Evolutionary conservation across 2,329 filamentous ascomycete species (phyloP).

Genomic region (Lachnellula suecica): DNA sequence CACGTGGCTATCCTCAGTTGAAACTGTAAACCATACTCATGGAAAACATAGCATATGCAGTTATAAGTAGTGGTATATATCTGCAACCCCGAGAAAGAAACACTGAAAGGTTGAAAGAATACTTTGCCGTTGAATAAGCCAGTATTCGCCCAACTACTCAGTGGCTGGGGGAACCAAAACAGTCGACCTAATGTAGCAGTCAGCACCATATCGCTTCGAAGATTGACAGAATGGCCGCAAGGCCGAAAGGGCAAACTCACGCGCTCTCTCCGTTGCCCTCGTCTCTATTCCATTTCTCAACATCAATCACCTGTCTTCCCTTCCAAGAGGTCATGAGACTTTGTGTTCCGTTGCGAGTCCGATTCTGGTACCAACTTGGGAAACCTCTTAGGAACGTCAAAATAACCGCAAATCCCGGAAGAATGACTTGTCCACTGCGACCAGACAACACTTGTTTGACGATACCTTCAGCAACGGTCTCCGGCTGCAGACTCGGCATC

Average conservation of each 20-base stretch:
- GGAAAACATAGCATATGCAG: no score
- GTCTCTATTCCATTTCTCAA: conserved; percentile 26
- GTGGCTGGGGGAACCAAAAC: conserved; percentile 21
- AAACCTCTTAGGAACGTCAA: conserved; percentile 48
- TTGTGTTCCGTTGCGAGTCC: conserved; percentile 42
- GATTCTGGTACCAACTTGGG: conserved; percentile 63
- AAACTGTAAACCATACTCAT: no score
- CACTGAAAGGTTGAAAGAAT: no score
- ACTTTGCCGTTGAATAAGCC: neutral
- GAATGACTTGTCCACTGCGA: conserved; percentile 53
- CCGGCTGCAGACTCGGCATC: conserved; percentile 54
- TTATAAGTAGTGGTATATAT: no score
- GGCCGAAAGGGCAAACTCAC: conserved; percentile 18
- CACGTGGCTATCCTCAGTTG: no score
- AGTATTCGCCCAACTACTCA: conserved; percentile 2
- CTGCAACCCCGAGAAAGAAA: neutral
- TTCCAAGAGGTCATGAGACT: conserved; percentile 30
- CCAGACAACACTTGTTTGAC: conserved; percentile 59
- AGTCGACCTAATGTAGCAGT: conserved; percentile 21
- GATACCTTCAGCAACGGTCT: conserved; percentile 64
- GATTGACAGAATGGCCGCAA: neutral
- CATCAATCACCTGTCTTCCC: conserved; percentile 33
- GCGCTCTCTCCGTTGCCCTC: conserved; percentile 24
- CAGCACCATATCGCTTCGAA: neutral
- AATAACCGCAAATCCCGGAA: conserved; percentile 46